These are phyloP conservation scores for Backusella westeae DNA, from an alignment of 192 early-diverging fungal genomes.

Conservation along the genomic window DNA sequence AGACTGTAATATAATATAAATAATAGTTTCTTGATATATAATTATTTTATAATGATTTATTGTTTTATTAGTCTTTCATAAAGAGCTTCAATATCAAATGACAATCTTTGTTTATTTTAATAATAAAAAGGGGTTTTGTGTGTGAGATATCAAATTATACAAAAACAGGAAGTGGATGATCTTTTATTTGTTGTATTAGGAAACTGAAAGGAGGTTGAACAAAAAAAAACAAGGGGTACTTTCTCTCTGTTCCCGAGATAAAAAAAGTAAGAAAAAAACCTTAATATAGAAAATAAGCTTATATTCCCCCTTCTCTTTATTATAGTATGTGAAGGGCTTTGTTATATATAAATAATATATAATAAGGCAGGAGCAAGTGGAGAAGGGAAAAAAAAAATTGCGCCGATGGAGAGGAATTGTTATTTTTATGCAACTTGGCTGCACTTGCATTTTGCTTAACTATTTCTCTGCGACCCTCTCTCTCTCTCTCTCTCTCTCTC, in stretches of 20 bases:
- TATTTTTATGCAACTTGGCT: background rate
- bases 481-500: background rate
- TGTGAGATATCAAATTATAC: background rate
- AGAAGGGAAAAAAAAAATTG: background rate
- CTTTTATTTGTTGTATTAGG: slow-evolving; percentile 5
- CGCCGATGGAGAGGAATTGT: background rate
- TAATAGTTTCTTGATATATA: background rate
- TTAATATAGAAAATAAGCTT: background rate
- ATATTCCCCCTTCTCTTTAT: background rate
- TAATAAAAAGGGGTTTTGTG: background rate
- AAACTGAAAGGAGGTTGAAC: background rate
- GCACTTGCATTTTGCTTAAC: background rate
- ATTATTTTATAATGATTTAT: background rate
- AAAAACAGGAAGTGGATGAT: background rate
- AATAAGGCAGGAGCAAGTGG: background rate
- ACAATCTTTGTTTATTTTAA: background rate
- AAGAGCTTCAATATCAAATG: background rate
- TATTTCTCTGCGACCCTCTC: background rate
- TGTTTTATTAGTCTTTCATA: background rate
- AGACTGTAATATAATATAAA: background rate
- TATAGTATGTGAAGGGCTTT: background rate
- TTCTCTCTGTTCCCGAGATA: background rate
- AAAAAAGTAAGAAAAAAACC: background rate
- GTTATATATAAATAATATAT: background rate
- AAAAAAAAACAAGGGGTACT: background rate